phyloP scores from a whole-genome alignment of 176 grass and related monocot species.

The Oryza meridionalis region DNA sequence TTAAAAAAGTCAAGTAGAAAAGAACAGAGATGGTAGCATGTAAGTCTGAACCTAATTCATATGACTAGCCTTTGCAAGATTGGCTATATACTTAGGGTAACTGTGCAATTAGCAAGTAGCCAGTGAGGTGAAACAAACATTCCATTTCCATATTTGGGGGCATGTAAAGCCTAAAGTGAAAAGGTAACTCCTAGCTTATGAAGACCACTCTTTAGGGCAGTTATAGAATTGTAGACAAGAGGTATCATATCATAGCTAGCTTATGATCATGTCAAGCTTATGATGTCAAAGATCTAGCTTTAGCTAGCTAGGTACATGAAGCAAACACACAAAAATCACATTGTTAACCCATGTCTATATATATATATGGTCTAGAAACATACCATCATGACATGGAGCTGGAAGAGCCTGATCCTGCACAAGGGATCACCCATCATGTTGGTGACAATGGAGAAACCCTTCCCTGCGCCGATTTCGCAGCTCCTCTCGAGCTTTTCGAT shows the following conservation, averaged over 20 bases:
- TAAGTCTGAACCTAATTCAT: not conserved
- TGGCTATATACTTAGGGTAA: too few species aligned
- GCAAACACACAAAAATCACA: not conserved
- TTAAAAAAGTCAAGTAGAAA: too few species aligned
- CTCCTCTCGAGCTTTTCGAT: constrained; percentile 41
- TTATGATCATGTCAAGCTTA: not conserved
- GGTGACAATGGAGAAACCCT: constrained; percentile 26
- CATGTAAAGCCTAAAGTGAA: not conserved
- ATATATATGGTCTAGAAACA: not conserved
- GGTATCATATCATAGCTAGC: not conserved
- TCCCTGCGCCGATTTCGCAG: constrained; percentile 23
- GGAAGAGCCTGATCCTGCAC: constrained; percentile 37
- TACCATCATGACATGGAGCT: constrained; percentile 44
- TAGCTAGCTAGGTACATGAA: not conserved
- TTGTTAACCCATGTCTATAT: not conserved
- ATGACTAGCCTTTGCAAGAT: not conserved
- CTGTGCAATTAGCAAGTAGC: not conserved
- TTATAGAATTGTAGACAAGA: not conserved
- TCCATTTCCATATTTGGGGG: not conserved
- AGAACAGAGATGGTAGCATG: not conserved
- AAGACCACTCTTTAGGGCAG: not conserved
- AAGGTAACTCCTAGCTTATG: not conserved
- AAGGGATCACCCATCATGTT: constrained; percentile 43
- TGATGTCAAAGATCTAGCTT: not conserved
- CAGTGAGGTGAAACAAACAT: not conserved